Evolutionary conservation across 768 basidiomycete genomes (phyloP).

Genomic region (Boletus pseudo-olivaceus): DNA sequence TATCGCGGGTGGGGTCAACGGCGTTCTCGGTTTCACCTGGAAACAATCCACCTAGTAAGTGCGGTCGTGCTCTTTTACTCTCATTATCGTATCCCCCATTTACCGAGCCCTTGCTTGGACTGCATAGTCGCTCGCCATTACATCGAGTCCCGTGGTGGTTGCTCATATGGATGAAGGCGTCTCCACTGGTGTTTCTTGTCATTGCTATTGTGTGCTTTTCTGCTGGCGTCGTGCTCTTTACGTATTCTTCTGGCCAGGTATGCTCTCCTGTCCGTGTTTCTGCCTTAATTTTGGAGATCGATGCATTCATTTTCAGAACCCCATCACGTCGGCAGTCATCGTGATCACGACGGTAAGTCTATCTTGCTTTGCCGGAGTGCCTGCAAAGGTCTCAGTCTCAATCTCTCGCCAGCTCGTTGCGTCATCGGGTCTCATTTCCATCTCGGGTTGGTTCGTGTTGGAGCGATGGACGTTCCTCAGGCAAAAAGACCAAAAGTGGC

Average conservation of each 20-base stretch:
- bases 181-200: conserved; percentile 78
- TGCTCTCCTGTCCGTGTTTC: conserved; percentile 1
- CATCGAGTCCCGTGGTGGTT: conserved; percentile 56
- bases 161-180: conserved; percentile 77
- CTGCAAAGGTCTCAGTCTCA: neutral
- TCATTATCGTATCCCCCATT: neutral
- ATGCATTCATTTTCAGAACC: conserved; percentile 36
- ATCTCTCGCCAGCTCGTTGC: conserved; percentile 24
- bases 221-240: conserved; percentile 69
- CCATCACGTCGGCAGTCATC: conserved; percentile 62
- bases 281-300: neutral
- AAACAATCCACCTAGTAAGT: conserved; percentile 53
- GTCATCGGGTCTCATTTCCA: conserved; percentile 41
- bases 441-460: conserved; percentile 49
- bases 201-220: conserved; percentile 81
- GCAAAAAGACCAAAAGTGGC: conserved; percentile 46
- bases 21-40: conserved; percentile 50
- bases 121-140: conserved; percentile 42
- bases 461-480: conserved; percentile 45
- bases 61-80: neutral
- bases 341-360: conserved; percentile 59
- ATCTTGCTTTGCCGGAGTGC: neutral
- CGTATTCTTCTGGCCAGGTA: conserved; percentile 70
- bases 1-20: conserved; percentile 50
- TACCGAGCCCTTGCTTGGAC: neutral